Base-by-base conservation (phyloP, 1,284 basidiomycete species). In the Salmacisia buchloeana region DNA sequence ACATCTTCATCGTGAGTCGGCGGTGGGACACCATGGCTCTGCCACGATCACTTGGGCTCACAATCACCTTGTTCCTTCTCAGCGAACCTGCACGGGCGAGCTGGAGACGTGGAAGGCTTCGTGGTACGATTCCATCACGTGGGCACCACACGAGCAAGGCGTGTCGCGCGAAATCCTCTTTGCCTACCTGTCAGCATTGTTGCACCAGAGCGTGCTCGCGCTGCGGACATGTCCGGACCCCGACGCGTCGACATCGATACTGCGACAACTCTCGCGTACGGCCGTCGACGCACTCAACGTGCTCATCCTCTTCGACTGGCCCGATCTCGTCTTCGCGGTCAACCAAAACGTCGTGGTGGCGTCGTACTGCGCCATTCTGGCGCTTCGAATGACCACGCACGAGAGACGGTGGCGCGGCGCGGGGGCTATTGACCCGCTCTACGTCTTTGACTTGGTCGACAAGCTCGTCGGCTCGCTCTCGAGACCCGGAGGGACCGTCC, bases 221-320 rank as follows among this genome's bases (percentile, higher is more conserved):
- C 49, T 54, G 9, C 49, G 49, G 9, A 31, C 49, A 9, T 54
- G 49, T 33, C 49, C 49, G 9, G 49, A 29, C 31, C 29, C 29
- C 12, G 49, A 54, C 27, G 34, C 49, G 15, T 27, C 49, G 2
- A 31, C 49, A 15, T 54, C 49, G 13, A 54, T 54, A 4, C 27
- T 54, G 23, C 25, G 49, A 4, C 49, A 54, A 34, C 29, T 31
- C 23, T 54, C 49, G 27, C 49, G 49, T 31, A 54, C 49, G 27
- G 49, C 49, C 49, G 49, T 54, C 15, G 49, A 54, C 15, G 49
- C 49, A 2, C 49, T 54, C 49, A 54, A 54, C 49, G 49, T 54
- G 29, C 27, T 54, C 29, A 54, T 54, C 15, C 27, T 54, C 15
- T 54, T 54, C 29, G 49, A 54, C 10, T 54, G 49, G 49, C 49